Conservation (phyloP, 139 green algal genomes). For the Chlorella vulgaris region DNA sequence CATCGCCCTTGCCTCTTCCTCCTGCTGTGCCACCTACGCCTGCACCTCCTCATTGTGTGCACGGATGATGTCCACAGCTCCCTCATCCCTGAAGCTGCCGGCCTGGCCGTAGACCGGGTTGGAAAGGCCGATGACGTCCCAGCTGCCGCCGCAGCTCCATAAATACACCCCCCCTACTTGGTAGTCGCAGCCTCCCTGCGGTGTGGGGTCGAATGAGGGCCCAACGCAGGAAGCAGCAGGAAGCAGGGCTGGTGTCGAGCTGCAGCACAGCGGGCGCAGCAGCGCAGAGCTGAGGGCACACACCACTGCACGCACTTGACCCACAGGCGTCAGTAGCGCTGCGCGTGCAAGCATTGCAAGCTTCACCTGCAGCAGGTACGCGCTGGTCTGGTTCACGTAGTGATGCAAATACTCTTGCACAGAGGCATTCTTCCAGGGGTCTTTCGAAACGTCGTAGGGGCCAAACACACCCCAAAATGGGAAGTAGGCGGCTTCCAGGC, state of each 20-base stretch:
- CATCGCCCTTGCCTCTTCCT: not conserved
- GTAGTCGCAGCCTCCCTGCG: slow-evolving; percentile 14
- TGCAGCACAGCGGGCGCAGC: no score
- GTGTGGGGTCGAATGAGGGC: not conserved
- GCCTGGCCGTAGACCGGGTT: not conserved
- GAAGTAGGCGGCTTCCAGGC: not conserved
- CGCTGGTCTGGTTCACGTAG: not conserved
- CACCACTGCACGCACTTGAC: no score
- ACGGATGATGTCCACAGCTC: slow-evolving; percentile 2
- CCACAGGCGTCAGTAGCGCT: no score
- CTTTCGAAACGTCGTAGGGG: not conserved
- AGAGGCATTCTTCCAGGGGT: slow-evolving; percentile 6
- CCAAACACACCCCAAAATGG: not conserved
- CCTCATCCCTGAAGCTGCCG: slow-evolving; percentile 1
- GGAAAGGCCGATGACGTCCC: slow-evolving; percentile 21
- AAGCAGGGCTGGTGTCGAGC: not conserved
- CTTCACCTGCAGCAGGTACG: slow-evolving; percentile 20
- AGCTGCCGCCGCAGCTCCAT: slow-evolving; percentile 7
- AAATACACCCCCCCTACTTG: not conserved
- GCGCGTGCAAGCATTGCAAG: not conserved
- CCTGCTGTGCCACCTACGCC: not conserved
- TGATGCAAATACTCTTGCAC: slow-evolving; percentile 12
- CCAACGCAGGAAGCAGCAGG: not conserved
- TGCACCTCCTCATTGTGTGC: slow-evolving; percentile 4
- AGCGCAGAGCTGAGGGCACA: no score